Percentiles rank a stretch among this genome's conserved stretches.
phyloP scores from a whole-genome alignment of 2,329 filamentous ascomycete species.

The Epichloe aotearoae region DNA sequence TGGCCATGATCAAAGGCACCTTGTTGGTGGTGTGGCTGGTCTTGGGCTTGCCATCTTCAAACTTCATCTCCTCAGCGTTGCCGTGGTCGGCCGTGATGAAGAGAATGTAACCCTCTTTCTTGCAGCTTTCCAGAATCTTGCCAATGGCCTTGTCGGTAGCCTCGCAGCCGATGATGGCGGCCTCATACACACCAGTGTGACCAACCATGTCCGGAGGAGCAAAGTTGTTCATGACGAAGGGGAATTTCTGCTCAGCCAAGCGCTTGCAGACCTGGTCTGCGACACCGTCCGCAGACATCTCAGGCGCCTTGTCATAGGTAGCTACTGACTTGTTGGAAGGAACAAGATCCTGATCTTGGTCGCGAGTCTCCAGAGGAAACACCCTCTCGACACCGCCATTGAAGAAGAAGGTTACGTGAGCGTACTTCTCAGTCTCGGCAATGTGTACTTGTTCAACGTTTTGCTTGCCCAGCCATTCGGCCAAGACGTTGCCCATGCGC shows the following conservation, averaged over 20 bases:
- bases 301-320: conserved; percentile 88
- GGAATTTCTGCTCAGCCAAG: conserved; percentile 71
- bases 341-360: conserved; percentile 66
- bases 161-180: conserved; percentile 70
- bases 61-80: conserved; percentile 99
- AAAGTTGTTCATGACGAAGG: conserved; percentile 99
- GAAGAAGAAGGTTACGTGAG: conserved; percentile 99
- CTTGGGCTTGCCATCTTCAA: conserved; percentile 88
- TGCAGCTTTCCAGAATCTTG: conserved; percentile 83
- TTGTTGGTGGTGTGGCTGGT: conserved; percentile 97
- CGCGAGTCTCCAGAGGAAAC: conserved; percentile 81
- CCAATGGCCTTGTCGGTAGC: conserved; percentile 92
- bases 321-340: conserved; percentile 80
- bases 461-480: conserved; percentile 89
- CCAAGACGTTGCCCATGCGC: conserved; percentile 94
- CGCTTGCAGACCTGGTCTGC: conserved; percentile 83
- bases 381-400: conserved; percentile 97
- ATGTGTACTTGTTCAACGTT: conserved; percentile 86
- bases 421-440: conserved; percentile 98
- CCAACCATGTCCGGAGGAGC: conserved; percentile 98
- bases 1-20: conserved; percentile 96
- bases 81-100: conserved; percentile 96
- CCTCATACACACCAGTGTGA: conserved; percentile 94
- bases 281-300: conserved; percentile 89
- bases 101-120: conserved; percentile 81